Conservation (phyloP, 2,329 filamentous ascomycete genomes). For the Metarhizium humberi region DNA sequence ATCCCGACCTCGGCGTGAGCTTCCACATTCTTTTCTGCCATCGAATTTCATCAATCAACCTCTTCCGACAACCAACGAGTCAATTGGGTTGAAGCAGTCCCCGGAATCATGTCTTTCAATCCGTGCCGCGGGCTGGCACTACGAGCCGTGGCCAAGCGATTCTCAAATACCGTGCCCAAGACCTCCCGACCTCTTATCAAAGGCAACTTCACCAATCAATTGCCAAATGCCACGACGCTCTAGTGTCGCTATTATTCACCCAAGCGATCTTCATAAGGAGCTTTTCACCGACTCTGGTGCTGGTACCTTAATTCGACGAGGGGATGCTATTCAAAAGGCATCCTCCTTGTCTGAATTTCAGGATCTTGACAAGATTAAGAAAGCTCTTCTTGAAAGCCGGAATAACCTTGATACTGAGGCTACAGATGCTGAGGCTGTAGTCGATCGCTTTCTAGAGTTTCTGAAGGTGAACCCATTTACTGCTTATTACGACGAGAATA, state of each 20-base stretch:
- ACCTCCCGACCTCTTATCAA: no score
- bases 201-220: no score
- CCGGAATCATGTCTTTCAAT: no score
- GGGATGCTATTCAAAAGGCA: slow-evolving; percentile 76
- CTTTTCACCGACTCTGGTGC: slow-evolving; percentile 93
- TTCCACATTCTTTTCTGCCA: no score
- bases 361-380: slow-evolving; percentile 65
- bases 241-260: slow-evolving; percentile 95
- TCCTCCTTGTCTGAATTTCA: slow-evolving; percentile 62
- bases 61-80: no score
- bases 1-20: no score
- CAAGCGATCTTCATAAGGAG: slow-evolving; percentile 91
- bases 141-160: no score
- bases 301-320: slow-evolving; percentile 83
- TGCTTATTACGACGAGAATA: slow-evolving; percentile 87
- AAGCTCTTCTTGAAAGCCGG: slow-evolving; percentile 71
- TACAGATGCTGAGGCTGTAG: slow-evolving; percentile 65
- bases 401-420: slow-evolving; percentile 46
- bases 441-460: slow-evolving; percentile 77
- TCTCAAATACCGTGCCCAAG: no score
- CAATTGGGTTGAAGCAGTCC: no score
- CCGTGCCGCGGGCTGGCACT: no score
- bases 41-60: no score
- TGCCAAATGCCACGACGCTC: slow-evolving; percentile 32
- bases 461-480: slow-evolving; percentile 73